A percentile compares a stretch with the other conserved stretches of the same genome.
Conservation (phyloP, 257 asterid genomes). For the Scutellaria galericulata region DNA sequence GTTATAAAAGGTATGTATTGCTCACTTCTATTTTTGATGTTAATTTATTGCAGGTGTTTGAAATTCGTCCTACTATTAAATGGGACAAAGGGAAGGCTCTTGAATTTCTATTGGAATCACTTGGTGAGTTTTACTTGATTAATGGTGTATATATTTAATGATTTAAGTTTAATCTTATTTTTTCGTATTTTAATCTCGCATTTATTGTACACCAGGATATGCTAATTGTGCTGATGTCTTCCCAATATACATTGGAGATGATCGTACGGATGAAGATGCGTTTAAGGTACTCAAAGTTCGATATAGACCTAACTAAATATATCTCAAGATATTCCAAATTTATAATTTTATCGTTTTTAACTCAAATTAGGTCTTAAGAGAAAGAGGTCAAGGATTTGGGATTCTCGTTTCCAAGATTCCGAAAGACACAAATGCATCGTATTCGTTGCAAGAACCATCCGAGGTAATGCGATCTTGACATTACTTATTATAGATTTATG, state of each 20-base stretch:
- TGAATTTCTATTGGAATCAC: constrained; percentile 85
- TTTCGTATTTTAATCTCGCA: not conserved
- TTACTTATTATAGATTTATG: not conserved
- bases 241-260: constrained; percentile 92
- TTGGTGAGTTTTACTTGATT: constrained; percentile 58
- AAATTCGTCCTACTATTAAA: constrained; percentile 88
- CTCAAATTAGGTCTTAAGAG: constrained; percentile 60
- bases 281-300: constrained; percentile 63
- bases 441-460: constrained; percentile 85
- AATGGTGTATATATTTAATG: not conserved
- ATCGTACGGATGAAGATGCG: constrained; percentile 90
- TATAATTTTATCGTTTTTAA: not conserved
- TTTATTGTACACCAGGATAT: constrained; percentile 50
- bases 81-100: constrained; percentile 99
- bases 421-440: constrained; percentile 81
- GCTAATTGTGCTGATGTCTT: constrained; percentile 76
- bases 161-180: not conserved
- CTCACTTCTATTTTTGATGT: constrained; percentile 13
- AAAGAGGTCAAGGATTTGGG: constrained; percentile 87
- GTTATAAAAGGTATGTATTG: not conserved
- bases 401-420: constrained; percentile 86
- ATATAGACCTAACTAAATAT: not conserved
- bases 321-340: not conserved
- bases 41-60: constrained; percentile 66
- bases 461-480: constrained; percentile 49